Evolutionary conservation across 179 eudicot genomes (phyloP), one percentile per base, ranked within the genome.

Genomic region (Vitellaria paradoxa): DNA sequence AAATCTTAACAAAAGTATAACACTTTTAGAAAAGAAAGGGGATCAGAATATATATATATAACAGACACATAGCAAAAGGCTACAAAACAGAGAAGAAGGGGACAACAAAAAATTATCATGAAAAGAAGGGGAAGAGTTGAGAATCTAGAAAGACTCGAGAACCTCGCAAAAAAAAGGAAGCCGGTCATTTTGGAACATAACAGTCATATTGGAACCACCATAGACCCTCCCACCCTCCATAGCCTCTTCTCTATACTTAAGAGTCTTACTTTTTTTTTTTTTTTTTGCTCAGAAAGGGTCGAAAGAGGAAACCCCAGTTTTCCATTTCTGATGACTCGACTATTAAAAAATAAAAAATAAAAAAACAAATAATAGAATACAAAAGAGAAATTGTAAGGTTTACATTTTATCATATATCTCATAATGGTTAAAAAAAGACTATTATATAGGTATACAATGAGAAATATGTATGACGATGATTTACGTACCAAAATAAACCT

Each of bases 91-190:
- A 52, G 56, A 14, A 52, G 13, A 56, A 4, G 46, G 52, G 52
- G n/a, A 7, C 2, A 2, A 37, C 40, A 24, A 11, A 53, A 65
- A 65, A 70, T 21, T 81, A 87, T 87, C 87, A 50, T 87, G 87
- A 63, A 82, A 83, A 73, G 87, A 77, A 75, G 90, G 76, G 72
- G 84, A 59, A 79, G 85, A 68, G 46, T 70, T 78, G 57, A 85
- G 65, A 77, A 81, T 53, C 91, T 89, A 88, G 56, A 86, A 82
- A 64, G 88, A 81, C n/a, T 86, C 86, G 63, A 86, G 81, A 71
- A 74, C 78, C 23, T 84, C 78, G 64, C 84, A 78, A 72, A 87
- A 70, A 65, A 62, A 70, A 47, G 85, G 80, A 72, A 75, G 70
- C 17, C 12, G 77, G 65, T 84, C 68, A 52, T 56, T 73, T 71